These are phyloP conservation scores for Coniella vitis DNA, from an alignment of 2,329 filamentous ascomycete genomes.

Conservation along the genomic window DNA sequence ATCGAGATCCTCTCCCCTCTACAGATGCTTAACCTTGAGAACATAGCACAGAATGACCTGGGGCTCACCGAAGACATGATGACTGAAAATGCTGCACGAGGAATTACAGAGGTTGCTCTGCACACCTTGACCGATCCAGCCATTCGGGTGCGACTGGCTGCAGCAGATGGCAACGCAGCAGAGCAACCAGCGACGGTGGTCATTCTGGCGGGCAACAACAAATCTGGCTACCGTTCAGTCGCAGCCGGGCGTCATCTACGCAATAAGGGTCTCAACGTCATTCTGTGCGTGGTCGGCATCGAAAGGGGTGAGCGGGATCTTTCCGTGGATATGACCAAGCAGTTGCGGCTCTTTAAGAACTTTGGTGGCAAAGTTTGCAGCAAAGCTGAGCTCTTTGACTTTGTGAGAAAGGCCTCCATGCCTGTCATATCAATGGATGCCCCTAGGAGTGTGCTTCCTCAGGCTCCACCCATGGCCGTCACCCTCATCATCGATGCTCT, in stretches of 20 bases:
- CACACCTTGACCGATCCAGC: conserved; percentile 58
- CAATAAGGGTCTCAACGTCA: conserved; percentile 72
- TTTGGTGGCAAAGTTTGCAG: conserved; percentile 68
- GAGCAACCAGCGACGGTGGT: conserved; percentile 43
- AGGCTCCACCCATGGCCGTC: conserved; percentile 54
- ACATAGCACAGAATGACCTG: conserved; percentile 80
- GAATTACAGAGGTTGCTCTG: conserved; percentile 78
- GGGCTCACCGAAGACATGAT: conserved; percentile 85
- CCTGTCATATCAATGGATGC: conserved; percentile 30
- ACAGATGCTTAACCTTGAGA: conserved; percentile 89
- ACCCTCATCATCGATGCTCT: conserved; percentile 85
- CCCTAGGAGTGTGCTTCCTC: conserved; percentile 29
- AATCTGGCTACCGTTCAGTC: conserved; percentile 76
- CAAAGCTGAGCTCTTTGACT: conserved; percentile 56
- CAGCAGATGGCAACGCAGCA: conserved; percentile 23
- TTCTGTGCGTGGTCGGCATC: conserved; percentile 77
- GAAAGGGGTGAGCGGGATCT: conserved; percentile 75
- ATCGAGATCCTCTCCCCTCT: conserved; percentile 62
- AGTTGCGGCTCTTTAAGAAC: conserved; percentile 76
- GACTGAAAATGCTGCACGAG: conserved; percentile 82
- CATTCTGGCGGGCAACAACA: conserved; percentile 92
- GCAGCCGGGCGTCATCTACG: conserved; percentile 81
- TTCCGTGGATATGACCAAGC: conserved; percentile 71
- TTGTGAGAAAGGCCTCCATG: conserved; percentile 42
- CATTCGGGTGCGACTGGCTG: conserved; percentile 47